phyloP scores from a whole-genome alignment of 2,329 filamentous ascomycete species.

The Penicillium verrucosum region DNA sequence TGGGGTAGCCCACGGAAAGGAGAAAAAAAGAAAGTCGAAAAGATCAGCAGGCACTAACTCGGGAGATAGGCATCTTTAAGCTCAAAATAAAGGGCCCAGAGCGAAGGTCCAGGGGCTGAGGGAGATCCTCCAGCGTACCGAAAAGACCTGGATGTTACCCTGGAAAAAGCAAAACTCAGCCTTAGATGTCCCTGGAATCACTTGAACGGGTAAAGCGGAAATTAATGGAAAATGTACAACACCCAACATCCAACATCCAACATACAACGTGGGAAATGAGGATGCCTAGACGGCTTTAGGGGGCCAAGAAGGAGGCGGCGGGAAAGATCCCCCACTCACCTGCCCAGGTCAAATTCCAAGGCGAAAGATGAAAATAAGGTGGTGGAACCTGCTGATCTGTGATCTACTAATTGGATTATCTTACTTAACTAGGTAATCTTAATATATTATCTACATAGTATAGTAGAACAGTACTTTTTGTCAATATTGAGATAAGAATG shows the following conservation, averaged over 20 bases:
- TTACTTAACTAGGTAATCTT: background rate
- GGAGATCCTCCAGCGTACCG: conserved; percentile 4
- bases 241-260: too few species aligned
- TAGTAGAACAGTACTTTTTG: background rate
- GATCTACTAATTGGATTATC: background rate
- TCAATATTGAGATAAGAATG: background rate
- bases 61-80: conserved; percentile 18
- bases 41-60: conserved; percentile 1
- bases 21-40: background rate
- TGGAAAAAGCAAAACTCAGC: background rate
- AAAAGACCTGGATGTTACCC: background rate
- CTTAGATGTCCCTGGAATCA: background rate
- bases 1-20: background rate
- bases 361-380: conserved; percentile 10
- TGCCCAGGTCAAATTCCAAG: too few species aligned
- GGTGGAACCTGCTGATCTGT: conserved; percentile 22
- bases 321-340: too few species aligned
- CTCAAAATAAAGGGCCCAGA: conserved; percentile 9
- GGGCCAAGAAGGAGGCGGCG: too few species aligned
- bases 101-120: conserved; percentile 10
- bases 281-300: conserved; percentile 4
- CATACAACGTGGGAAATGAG: background rate
- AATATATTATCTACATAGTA: background rate
- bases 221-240: background rate
- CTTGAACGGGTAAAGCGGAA: background rate